Conservation (phyloP, 2,329 filamentous ascomycete species). For the Diplodia mutila region DNA sequence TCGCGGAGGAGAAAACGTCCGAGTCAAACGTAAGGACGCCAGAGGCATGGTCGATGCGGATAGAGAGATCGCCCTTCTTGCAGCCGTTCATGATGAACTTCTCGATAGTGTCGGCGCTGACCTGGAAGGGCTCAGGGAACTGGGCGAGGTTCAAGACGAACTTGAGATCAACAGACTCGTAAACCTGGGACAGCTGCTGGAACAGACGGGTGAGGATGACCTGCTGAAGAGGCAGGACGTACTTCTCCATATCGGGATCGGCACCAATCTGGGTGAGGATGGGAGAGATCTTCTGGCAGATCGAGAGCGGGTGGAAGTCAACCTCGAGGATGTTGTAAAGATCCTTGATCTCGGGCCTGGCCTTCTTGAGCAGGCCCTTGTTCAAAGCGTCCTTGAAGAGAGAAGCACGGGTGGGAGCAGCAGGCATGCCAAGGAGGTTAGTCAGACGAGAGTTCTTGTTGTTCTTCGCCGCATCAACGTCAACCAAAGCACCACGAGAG, state of each 20-base stretch:
- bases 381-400: slow-evolving; percentile 95
- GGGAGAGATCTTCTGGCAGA: slow-evolving; percentile 98
- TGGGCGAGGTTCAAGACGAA: slow-evolving; percentile 93
- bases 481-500: slow-evolving; percentile 92
- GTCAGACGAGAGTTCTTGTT: slow-evolving; percentile 98
- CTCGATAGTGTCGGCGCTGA: slow-evolving; percentile 87
- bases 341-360: slow-evolving; percentile 90
- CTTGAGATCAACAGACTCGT: slow-evolving; percentile 92
- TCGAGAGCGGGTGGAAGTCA: slow-evolving; percentile 97
- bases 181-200: slow-evolving; percentile 98
- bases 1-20: slow-evolving; percentile 96
- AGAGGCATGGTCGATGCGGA: slow-evolving; percentile 93
- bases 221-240: slow-evolving; percentile 93
- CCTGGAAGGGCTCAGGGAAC: slow-evolving; percentile 96
- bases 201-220: slow-evolving; percentile 97
- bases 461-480: slow-evolving; percentile 95
- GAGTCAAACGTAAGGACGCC: slow-evolving; percentile 96
- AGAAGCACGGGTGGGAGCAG: slow-evolving; percentile 82
- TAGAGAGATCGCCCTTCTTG: slow-evolving; percentile 98
- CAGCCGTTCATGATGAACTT: slow-evolving; percentile 99
- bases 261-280: slow-evolving; percentile 92
- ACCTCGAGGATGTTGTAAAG: slow-evolving; percentile 99
- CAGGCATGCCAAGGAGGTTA: slow-evolving; percentile 90
- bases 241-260: slow-evolving; percentile 96
- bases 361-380: slow-evolving; percentile 92